phyloP scores from a whole-genome alignment of 441 rosid genomes.

The Dalechampia spathulata region DNA sequence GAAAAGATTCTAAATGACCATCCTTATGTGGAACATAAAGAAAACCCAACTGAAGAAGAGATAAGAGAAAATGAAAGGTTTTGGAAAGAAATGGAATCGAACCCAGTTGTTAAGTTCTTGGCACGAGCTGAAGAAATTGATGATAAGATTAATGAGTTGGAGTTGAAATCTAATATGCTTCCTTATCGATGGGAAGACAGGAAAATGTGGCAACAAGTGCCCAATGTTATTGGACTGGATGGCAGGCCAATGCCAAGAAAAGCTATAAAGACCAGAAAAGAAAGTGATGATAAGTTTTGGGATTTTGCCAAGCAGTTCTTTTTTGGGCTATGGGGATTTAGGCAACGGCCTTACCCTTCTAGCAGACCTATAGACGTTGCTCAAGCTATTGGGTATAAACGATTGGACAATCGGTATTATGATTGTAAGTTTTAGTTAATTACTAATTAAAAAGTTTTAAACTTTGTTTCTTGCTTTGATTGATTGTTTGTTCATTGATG shows the following conservation, averaged over 20 bases:
- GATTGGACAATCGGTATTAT: constrained; percentile 76
- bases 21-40: constrained; percentile 50
- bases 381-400: constrained; percentile 90
- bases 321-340: constrained; percentile 88
- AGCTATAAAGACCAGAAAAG: constrained; percentile 55
- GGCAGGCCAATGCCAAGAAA: constrained; percentile 90
- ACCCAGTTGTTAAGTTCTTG: constrained; percentile 62
- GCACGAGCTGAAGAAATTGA: constrained; percentile 56
- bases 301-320: constrained; percentile 80
- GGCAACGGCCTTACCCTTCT: constrained; percentile 81
- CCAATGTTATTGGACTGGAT: constrained; percentile 64
- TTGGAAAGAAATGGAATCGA: constrained; percentile 51
- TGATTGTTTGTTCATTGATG: neutral
- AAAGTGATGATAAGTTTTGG: constrained; percentile 91
- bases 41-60: constrained; percentile 61
- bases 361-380: constrained; percentile 82
- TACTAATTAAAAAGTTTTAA: no score
- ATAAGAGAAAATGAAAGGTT: constrained; percentile 56
- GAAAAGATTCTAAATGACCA: constrained; percentile 55
- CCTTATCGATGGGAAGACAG: constrained; percentile 67
- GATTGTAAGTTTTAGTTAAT: constrained; percentile 51
- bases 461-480: no score
- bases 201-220: constrained; percentile 64
- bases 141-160: constrained; percentile 50
- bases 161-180: constrained; percentile 43